Base-by-base conservation (phyloP, 306 rosid genomes). In the Sindora glabra region DNA sequence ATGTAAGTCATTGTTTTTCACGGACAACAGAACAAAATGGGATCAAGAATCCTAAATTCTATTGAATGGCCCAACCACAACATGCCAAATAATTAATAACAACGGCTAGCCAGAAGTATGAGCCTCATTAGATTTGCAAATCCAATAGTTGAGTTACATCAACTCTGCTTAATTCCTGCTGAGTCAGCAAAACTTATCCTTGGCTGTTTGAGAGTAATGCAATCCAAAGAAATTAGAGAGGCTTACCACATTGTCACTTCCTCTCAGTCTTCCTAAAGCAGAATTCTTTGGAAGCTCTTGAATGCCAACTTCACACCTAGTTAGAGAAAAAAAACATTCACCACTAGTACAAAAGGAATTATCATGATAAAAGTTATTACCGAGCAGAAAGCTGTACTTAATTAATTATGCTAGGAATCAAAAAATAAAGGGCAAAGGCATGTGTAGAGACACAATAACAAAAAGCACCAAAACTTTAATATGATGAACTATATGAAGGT, bases 161-260 rank as follows among this genome's bases (percentile, higher is more conserved):
- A 15, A 15, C 16, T 22, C n/a, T 26, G 16, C 24, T 26, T 38
- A 6, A 5, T 41, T 50, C 29, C 40, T 6, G 12, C 36, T 8
- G 8, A 11, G 15, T 2, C 10, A 36, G 21, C 1, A 25, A 63
- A 48, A 38, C 39, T 41, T 30, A 25, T 11, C 21, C 6, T 10
- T n/a, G 3, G 23, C 17, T 17, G 26, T 17, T 48, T 8, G n/a
- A 29, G 12, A 34, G 16, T 7, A 24, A 46, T 30, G 53, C 6
- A 25, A 50, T n/a, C 24, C 14, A 23, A 48, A 30, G 60, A 56
- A 57, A 42, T 34, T 34, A 51, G 46, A 51, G 45, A 71, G 47
- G 64, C 79, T 61, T 79, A 85, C 98, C 87, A 91, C 83, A 75
- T 87, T 91, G 73, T 91, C 96, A 74, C 98, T 91, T 83, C 98